Conservation (phyloP, 306 rosid genomes). For the Lathyrus aphaca region DNA sequence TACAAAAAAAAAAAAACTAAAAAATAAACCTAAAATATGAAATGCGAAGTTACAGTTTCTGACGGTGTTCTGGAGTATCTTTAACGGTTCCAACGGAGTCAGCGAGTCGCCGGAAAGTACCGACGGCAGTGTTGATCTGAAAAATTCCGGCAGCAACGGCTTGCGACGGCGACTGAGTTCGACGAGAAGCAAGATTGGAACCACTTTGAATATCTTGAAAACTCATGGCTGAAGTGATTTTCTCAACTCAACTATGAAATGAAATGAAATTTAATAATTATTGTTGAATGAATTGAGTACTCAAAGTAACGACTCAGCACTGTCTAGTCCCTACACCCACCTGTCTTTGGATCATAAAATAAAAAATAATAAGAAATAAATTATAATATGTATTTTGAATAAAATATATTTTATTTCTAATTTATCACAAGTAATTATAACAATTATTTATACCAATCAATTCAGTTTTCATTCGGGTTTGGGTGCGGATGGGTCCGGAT, state of each 20-base stretch:
- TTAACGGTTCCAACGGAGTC: constrained; percentile 73
- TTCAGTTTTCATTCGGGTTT: no score
- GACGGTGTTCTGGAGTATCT: constrained; percentile 74
- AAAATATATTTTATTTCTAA: no score
- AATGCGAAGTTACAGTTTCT: constrained; percentile 57
- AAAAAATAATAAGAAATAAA: no score
- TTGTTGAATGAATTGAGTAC: constrained; percentile 29
- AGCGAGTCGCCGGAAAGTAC: constrained; percentile 70
- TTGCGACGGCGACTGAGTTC: constrained; percentile 53
- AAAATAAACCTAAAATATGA: background rate
- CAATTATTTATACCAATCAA: no score
- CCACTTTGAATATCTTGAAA: constrained; percentile 63
- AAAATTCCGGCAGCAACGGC: constrained; percentile 75
- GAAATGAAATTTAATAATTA: background rate
- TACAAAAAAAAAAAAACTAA: background rate
- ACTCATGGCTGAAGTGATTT: constrained; percentile 47
- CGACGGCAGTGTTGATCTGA: constrained; percentile 83
- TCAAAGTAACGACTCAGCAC: background rate
- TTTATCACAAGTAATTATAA: no score
- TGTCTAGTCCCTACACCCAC: constrained; percentile 16
- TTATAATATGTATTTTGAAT: no score
- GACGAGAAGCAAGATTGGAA: constrained; percentile 27
- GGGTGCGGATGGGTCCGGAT: no score
- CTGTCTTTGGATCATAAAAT: background rate
- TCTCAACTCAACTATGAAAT: background rate